Conservation (phyloP, 176 grass and related monocot species). For the Oryza meyeriana region DNA sequence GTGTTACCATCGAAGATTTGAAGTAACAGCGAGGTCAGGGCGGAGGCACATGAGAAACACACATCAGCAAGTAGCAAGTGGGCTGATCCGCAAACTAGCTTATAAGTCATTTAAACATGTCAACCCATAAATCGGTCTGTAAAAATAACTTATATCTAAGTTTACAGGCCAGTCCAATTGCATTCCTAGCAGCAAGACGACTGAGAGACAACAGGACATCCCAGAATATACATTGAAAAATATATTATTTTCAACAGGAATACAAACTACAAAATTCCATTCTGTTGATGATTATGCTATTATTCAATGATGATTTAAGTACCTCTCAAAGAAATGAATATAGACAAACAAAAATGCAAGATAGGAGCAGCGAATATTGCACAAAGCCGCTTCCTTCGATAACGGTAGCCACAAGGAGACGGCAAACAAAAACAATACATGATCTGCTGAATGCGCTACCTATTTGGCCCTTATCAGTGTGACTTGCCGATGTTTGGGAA, state of each 20-base stretch:
- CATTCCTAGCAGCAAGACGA: background rate
- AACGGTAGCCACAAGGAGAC: background rate
- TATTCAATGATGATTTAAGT: background rate
- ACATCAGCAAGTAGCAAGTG: no score
- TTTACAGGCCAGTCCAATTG: no score
- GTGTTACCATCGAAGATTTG: background rate
- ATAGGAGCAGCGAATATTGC: constrained; percentile 10
- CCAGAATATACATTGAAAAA: background rate
- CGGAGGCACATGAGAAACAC: constrained; percentile 7
- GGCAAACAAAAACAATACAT: background rate
- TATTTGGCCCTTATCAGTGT: constrained; percentile 16
- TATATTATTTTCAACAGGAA: background rate
- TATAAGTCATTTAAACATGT: no score
- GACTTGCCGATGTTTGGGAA: constrained; percentile 72
- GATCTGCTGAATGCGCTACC: constrained; percentile 13
- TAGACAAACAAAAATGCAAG: background rate
- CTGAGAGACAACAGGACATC: background rate
- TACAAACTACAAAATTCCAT: background rate
- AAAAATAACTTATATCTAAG: no score
- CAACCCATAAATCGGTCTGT: no score
- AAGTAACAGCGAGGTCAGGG: background rate
- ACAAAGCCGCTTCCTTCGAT: constrained; percentile 2
- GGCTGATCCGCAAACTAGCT: no score
- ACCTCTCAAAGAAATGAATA: background rate
- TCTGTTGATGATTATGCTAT: background rate